Evolutionary conservation across 2,329 filamentous ascomycete genomes (phyloP), one percentile per base, ranked within the genome.

Genomic region (Celoporthe dispersa): DNA sequence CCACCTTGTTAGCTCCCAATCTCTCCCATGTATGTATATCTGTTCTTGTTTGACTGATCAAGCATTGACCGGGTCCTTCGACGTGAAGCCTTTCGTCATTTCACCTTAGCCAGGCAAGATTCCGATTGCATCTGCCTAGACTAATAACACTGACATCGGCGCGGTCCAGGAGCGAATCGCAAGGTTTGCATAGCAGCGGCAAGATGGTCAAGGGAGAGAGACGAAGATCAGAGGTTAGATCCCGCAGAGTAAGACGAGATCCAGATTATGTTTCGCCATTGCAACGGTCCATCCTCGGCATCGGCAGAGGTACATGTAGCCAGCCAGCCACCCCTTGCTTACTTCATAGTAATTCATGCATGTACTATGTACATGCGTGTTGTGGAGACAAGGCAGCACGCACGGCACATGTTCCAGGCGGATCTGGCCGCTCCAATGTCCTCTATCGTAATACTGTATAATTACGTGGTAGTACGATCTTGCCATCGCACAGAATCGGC

Each of bases 181-280:
- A 12, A 57, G 53, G 28, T 33, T 55, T 31, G 14, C 53, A 57
- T n/a, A n/a, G n/a, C n/a, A n/a, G n/a, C n/a, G n/a, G n/a, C n/a
- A n/a, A n/a, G n/a, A n/a, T 28, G 25, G 28, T 57, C 53, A 6
- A 55, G 11, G 51, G 11, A 4, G 51, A n/a, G 3, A 11, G n/a
- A n/a, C 3, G n/a, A 3, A 25, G n/a, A 16, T 19, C 22, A 22
- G 22, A 55, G 12, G 28, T 59, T 16, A 70, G 65, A 70, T 70
- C 68, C 51, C 14, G 33, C 37, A 33, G n/a, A 61, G 68, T 37
- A 53, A 44, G 51, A 41, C 60, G 37, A 70, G 68, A 68, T 68
- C 68, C 65, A 37, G 51, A 61, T 37, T 31, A 12, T 11, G 31
- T 39, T 53, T n/a, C 44, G 25, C 60, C 63, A 57, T 33, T 68